Evolutionary conservation across 2,329 filamentous ascomycete genomes (phyloP).

Genomic region (Dactylellina haptotyla): DNA sequence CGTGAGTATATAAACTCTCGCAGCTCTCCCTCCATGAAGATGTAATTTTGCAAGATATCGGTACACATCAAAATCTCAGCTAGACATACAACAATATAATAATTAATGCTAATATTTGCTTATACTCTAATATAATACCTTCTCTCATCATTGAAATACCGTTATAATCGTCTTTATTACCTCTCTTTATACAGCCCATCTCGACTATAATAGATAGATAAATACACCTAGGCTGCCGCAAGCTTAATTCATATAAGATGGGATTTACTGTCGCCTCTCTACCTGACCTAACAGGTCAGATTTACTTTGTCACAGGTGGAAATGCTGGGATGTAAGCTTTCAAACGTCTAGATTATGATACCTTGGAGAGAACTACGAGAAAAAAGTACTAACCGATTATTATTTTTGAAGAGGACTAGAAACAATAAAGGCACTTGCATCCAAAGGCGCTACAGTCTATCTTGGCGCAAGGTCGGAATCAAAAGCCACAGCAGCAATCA

Average conservation of each 20-base stretch:
- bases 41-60: too few species aligned
- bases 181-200: too few species aligned
- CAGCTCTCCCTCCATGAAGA: too few species aligned
- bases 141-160: too few species aligned
- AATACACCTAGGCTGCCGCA: neutral
- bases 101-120: too few species aligned
- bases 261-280: slow-evolving; percentile 17
- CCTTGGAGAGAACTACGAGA: neutral
- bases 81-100: too few species aligned
- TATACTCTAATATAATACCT: too few species aligned
- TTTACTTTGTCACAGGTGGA: slow-evolving; percentile 56
- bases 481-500: slow-evolving; percentile 62
- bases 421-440: slow-evolving; percentile 49
- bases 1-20: neutral
- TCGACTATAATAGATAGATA: too few species aligned
- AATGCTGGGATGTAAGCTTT: slow-evolving; percentile 54
- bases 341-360: neutral
- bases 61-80: too few species aligned
- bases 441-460: slow-evolving; percentile 63
- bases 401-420: slow-evolving; percentile 44
- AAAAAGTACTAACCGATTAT: neutral
- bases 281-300: slow-evolving; percentile 35
- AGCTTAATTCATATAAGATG: too few species aligned
- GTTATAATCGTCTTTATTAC: too few species aligned
- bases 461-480: slow-evolving; percentile 62